These are phyloP conservation scores for Chrysochromulina parva DNA, from an alignment of 78 protist genomes.

Conservation along the genomic window DNA sequence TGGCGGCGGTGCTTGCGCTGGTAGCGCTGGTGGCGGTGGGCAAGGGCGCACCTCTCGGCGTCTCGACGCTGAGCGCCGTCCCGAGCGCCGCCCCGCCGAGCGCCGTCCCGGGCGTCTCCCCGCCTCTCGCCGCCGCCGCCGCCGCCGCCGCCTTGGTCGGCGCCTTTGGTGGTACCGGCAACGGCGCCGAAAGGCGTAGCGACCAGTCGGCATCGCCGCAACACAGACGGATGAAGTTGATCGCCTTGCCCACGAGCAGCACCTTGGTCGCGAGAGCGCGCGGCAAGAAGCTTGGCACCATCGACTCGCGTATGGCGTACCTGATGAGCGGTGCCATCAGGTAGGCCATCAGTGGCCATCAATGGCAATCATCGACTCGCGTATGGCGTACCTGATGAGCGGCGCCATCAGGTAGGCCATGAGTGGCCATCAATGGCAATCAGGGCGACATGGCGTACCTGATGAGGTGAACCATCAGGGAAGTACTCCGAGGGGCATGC, in stretches of 20 bases:
- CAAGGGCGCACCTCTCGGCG: no score
- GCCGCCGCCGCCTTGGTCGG: background rate
- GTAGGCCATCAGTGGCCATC: no score
- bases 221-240: conserved; percentile 70
- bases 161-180: background rate
- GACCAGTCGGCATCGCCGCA: conserved; percentile 41
- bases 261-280: background rate
- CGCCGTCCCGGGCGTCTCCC: no score
- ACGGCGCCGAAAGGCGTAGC: background rate
- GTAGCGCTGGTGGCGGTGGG: no score
- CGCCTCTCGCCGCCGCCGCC: background rate
- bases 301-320: background rate
- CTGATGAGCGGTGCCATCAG: no score
- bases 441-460: background rate
- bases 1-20: no score
- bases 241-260: conserved; percentile 68
- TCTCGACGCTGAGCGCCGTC: no score
- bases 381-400: no score
- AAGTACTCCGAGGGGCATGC: no score
- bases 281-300: conserved; percentile 22
- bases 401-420: no score
- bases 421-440: background rate
- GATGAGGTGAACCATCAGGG: no score
- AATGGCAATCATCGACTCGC: background rate
- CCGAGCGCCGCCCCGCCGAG: no score